Base-by-base conservation (phyloP, 148 eudicot species). In the Rhododendron henanense region DNA sequence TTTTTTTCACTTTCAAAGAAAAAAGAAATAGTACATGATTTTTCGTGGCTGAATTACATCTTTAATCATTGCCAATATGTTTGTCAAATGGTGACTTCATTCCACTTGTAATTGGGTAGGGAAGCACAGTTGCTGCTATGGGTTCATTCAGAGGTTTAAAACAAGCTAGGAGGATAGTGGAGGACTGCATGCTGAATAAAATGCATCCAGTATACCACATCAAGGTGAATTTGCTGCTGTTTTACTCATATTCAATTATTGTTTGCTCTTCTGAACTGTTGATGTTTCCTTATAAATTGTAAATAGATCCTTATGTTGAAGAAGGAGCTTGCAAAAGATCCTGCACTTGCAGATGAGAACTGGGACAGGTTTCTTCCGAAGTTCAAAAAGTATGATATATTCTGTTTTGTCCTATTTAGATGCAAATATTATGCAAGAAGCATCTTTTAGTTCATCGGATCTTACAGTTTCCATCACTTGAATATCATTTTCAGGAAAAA, bases 311-410 rank as follows among this genome's bases (percentile, higher is more conserved):
- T 97, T 78, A 93, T 97, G 98, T 76, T 97, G 89, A 97, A 90
- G 94, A 93, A 90, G 87, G 97, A 94, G 83, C 98, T 97, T 61
- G 94, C 98, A n/a, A 93, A 93, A 78, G 90, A 95, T 93, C 98
- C 99, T 53, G 83, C 91, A 53, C 98, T 95, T 90, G 98, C 94
- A 85, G 92, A 89, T 88, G 99, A 95, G 89, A 97, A 92, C 89
- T 97, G 99, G 98, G 98, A 95, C 81, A 90, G 99, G 87, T 97
- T 97, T 91, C 95, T 97, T 87, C 99, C 99, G 0, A 90, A 83
- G 39, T 95, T 95, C 88, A 97, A 94, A 90, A 94, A 94, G 98
- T 95, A 95, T 86, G 93, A 28, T 77, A 39, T 50, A 19, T 85
- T 35, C 33, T 81, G 1, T 51, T 5, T 18, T 51, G 10, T 9